Evolutionary conservation across 306 rosid genomes (phyloP), one percentile per base, ranked within the genome.

Genomic region (Vigna unguiculata): DNA sequence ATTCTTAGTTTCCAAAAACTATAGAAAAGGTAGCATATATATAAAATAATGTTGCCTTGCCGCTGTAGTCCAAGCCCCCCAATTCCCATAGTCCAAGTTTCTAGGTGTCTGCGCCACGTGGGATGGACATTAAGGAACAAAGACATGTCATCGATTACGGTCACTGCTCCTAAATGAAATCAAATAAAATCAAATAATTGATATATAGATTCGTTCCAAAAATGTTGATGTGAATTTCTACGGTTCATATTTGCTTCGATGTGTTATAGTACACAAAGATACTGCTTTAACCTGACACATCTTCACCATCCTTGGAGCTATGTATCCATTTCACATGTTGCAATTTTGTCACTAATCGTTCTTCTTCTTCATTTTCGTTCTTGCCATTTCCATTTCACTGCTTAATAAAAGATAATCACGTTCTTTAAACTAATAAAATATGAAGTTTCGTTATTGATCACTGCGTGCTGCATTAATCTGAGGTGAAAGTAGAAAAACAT

Each of bases 141-240:
- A 73, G 70, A 67, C 60, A 46, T 67, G 85, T 82, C 76, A 71
- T 82, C 76, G 62, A 19, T 73, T 55, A 71, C 73, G 20, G 7
- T 36, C 51, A 54, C 68, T 71, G 32, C 21, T 32, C 11, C 13
- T 13, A 47, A 63, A 57, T 46, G 52, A 45, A 66, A 77, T 54
- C 68, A 47, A 22, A 49, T 3, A 4, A 16, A 36, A 30, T 7
- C 0, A 10, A 10, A 1, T 32, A 28, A 51, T 15, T 7, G 38
- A 9, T 51, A 34, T 51, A 0, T 22, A 52, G 54, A 76, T 14
- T 46, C n/a, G 1, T 51, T 22, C 24, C 20, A 11, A 34, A 47
- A n/a, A 6, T n/a, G 17, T 32, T 46, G 1, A 55, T 77, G 70
- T 45, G 49, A 74, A 63, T 54, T 65, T 54, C 63, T 76, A 65